Base-by-base conservation (phyloP, 2,329 filamentous ascomycete species). In the Parafenestella ontariensis region DNA sequence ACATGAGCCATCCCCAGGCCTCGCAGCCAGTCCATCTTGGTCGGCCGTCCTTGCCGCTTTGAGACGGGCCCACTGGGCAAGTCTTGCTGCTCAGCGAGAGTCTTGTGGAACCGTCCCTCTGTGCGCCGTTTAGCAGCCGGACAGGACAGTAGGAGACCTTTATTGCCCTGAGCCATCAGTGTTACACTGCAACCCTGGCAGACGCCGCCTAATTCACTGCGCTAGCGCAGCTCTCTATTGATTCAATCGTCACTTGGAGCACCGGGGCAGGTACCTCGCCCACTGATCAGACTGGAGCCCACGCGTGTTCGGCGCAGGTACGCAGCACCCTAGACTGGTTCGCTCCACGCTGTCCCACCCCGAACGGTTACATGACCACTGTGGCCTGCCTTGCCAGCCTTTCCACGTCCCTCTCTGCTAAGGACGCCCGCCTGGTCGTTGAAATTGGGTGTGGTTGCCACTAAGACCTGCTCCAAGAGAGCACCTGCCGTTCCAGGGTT, bases 231-330 rank as follows among this genome's bases (percentile, higher is more conserved):
- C 49, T 36, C 54, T 40, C 54, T 59, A 58, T 56, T 61, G 56
- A 64, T 49, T 57, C 31, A 46, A 39, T 52, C 41, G 48, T 56
- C 56, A 46, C 53, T 54, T 51, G 33, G 39, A 21, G 45, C 33
- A 36, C 33, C 33, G 4, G 51, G 13, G 34, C 46, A 43, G 37
- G 46, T 49, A 48, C 23, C 36, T 34, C 49, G 49, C 13, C 13
- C 31, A 55, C 57, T 56, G 50, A 39, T 37, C 55, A 58, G 57
- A 60, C 59, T 36, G 46, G 29, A 20, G 18, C 46, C 54, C 59
- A 34, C 13, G 31, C 31, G 31, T n/a, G 15, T 34, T n/a, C 15
- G 56, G 62, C 63, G 67, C 69, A 69, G 66, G 63, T 70, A 68
- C 68, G 62, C 64, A 55, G 39, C 37, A 18, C 43, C 37, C 46